These are phyloP conservation scores for Trapa incisa DNA, from an alignment of 345 rosid genomes.

Conservation along the genomic window DNA sequence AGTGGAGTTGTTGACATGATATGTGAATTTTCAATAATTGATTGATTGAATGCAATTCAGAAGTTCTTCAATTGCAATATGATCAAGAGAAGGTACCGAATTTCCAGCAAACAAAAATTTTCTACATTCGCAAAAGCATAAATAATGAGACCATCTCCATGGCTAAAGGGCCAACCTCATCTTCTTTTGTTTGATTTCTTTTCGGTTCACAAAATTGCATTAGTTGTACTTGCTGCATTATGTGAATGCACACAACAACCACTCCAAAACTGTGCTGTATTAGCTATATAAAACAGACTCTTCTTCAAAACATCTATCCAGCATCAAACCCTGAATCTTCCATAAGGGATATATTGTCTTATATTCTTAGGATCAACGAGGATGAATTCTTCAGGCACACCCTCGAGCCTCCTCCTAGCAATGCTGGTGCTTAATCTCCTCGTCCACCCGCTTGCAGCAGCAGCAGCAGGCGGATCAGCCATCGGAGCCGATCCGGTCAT, in stretches of 20 bases:
- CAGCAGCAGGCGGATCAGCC: background rate
- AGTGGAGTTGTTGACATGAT: background rate
- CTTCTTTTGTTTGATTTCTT: too few relatives aligned
- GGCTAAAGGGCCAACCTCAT: too few relatives aligned
- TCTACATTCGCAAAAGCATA: too few relatives aligned
- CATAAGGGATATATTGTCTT: background rate
- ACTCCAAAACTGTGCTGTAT: background rate
- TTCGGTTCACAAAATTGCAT: background rate
- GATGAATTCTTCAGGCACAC: background rate
- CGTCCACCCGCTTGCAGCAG: background rate
- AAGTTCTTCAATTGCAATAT: too few relatives aligned
- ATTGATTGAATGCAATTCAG: too few relatives aligned
- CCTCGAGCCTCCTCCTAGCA: background rate
- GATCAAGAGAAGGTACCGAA: too few relatives aligned
- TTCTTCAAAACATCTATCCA: too few relatives aligned
- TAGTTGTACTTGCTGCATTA: background rate
- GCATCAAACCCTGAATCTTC: background rate
- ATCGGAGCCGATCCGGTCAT: slow-evolving; percentile 27
- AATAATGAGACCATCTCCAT: too few relatives aligned
- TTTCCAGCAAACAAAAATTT: too few relatives aligned
- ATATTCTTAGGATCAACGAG: background rate
- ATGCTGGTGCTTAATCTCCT: background rate
- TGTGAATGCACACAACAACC: background rate
- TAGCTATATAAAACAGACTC: background rate
- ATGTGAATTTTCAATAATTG: too few relatives aligned